These are phyloP conservation scores for Casaregolazyma suthepensis DNA, from an alignment of 1,139 yeast genomes.

Conservation along the genomic window DNA sequence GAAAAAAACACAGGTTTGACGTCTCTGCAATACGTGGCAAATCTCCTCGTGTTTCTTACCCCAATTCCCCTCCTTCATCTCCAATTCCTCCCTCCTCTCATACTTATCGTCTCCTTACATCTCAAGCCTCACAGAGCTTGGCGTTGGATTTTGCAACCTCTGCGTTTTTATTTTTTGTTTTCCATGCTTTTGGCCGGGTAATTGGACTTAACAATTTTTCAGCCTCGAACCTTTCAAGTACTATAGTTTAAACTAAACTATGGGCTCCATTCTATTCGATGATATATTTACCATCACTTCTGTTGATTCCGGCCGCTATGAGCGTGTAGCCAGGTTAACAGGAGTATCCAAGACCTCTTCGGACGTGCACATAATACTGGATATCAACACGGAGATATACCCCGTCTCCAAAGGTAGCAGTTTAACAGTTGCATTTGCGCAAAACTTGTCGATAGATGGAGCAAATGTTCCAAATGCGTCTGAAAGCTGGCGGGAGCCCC, in stretches of 20 bases:
- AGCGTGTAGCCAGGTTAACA: constrained; percentile 83
- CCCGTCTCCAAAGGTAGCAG: constrained; percentile 77
- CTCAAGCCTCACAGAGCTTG: background rate
- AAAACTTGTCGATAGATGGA: constrained; percentile 58
- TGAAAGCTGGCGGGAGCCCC: constrained; percentile 82
- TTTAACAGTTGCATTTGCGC: constrained; percentile 82
- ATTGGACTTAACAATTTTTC: background rate
- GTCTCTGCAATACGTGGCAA: background rate
- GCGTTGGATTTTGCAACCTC: background rate
- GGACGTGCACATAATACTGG: constrained; percentile 81
- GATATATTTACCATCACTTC: constrained; percentile 86
- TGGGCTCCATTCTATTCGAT: constrained; percentile 67
- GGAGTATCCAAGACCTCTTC: constrained; percentile 81
- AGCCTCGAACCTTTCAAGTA: background rate
- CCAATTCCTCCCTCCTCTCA: background rate
- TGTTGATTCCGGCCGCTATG: constrained; percentile 85
- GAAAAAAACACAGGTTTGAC: background rate
- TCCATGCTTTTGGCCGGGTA: background rate
- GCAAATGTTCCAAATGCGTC: constrained; percentile 45
- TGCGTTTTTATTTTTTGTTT: too few species aligned
- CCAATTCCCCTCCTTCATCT: background rate
- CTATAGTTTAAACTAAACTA: constrained; percentile 4
- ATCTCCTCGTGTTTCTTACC: background rate
- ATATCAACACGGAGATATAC: constrained; percentile 86
- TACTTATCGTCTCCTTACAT: background rate